These are phyloP conservation scores for Coemansia reversa DNA, from an alignment of 192 early-diverging fungal genomes.

Conservation along the genomic window DNA sequence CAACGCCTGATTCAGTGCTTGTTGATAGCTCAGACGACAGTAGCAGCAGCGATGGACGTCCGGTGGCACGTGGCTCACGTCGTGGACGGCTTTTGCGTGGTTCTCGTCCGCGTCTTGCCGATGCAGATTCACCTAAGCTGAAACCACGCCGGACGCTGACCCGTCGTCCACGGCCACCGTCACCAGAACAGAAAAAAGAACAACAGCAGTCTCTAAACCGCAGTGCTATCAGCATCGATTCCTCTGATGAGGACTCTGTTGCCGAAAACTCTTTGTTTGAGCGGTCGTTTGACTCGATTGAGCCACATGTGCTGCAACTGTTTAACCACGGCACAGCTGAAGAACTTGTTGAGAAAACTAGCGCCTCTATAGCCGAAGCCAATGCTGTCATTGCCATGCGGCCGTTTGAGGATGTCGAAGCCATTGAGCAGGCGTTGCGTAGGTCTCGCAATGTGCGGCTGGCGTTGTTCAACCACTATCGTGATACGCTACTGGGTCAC, in stretches of 20 bases:
- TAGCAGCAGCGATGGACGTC: not conserved
- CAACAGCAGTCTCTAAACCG: no score
- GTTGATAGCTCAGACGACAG: constrained; percentile 8
- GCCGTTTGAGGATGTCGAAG: constrained; percentile 59
- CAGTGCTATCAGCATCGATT: constrained; percentile 7
- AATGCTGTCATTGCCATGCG: constrained; percentile 52
- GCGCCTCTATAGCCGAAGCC: constrained; percentile 34
- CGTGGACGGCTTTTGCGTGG: constrained; percentile 32
- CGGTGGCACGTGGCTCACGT: constrained; percentile 10
- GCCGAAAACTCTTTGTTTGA: constrained; percentile 5
- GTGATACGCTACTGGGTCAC: constrained; percentile 47
- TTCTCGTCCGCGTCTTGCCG: constrained; percentile 2
- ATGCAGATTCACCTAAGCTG: constrained; percentile 1
- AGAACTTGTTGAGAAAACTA: constrained; percentile 41
- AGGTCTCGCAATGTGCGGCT: constrained; percentile 60
- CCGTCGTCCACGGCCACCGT: constrained; percentile 1
- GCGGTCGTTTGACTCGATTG: constrained; percentile 29
- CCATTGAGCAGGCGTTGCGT: constrained; percentile 56
- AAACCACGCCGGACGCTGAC: constrained; percentile 15
- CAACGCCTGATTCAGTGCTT: constrained; percentile 14
- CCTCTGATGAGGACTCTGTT: constrained; percentile 28
- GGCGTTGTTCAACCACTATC: constrained; percentile 54
- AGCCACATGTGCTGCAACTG: constrained; percentile 39
- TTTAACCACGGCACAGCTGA: constrained; percentile 31
- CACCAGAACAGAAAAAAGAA: no score